phyloP scores from a whole-genome alignment of 805 yeast species.

The Metschnikowia chrysomelidarum region DNA sequence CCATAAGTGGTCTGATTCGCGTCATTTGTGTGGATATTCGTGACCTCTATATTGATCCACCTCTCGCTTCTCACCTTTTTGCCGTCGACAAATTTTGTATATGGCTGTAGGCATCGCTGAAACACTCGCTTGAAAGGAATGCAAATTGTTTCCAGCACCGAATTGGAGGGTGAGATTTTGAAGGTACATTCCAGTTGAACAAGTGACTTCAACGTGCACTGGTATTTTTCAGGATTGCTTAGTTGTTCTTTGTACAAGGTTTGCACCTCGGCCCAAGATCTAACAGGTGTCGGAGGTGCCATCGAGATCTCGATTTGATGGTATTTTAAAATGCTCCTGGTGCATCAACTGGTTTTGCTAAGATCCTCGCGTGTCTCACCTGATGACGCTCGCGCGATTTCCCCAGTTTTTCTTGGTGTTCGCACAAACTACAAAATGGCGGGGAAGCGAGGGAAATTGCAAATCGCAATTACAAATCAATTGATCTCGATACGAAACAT shows the following conservation, averaged over 20 bases:
- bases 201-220: constrained; percentile 34
- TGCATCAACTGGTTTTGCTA: too few species aligned
- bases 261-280: constrained; percentile 28
- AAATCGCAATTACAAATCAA: too few species aligned
- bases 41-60: constrained; percentile 42
- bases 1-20: constrained; percentile 20
- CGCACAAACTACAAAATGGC: too few species aligned
- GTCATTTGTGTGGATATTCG: constrained; percentile 35
- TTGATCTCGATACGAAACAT: too few species aligned
- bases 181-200: constrained; percentile 45
- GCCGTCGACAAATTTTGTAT: constrained; percentile 23
- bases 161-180: constrained; percentile 22
- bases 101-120: constrained; percentile 36
- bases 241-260: constrained; percentile 26
- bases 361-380: too few species aligned
- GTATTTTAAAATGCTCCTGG: too few species aligned
- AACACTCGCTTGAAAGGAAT: constrained; percentile 43
- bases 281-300: constrained; percentile 48
- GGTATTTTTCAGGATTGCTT: constrained; percentile 28
- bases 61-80: constrained; percentile 24
- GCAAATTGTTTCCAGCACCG: constrained; percentile 38
- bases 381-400: too few species aligned
- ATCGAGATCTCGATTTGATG: too few species aligned
- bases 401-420: too few species aligned
- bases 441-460: too few species aligned